A percentile compares a stretch with the other conserved stretches of the same genome.
phyloP scores from a whole-genome alignment of 371 early-diverging fungal genomes.

The Zychaea mexicana region DNA sequence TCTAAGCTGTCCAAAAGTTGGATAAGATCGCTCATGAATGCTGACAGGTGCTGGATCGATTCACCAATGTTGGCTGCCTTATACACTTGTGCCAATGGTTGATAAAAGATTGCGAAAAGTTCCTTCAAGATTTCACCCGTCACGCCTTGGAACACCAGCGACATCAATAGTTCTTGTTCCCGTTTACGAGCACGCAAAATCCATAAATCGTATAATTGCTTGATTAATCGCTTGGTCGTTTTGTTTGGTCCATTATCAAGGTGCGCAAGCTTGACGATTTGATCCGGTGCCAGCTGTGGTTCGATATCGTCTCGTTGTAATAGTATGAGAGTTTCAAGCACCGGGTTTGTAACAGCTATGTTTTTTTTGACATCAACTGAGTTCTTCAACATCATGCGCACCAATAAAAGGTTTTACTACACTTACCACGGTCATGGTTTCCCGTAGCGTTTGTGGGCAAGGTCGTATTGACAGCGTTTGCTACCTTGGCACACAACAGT shows the following conservation, averaged over 20 bases:
- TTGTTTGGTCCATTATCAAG: not conserved
- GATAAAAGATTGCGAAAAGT: slow-evolving; percentile 65
- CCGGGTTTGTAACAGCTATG: not conserved
- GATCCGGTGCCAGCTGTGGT: slow-evolving; percentile 43
- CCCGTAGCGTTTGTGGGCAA: slow-evolving; percentile 21
- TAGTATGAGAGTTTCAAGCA: slow-evolving; percentile 36
- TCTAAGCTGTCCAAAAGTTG: slow-evolving; percentile 53
- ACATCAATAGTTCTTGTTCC: slow-evolving; percentile 58
- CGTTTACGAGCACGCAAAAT: slow-evolving; percentile 53
- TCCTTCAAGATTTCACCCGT: slow-evolving; percentile 68
- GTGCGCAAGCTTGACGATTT: slow-evolving; percentile 23
- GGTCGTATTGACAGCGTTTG: slow-evolving; percentile 53
- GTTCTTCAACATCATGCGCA: too few relatives aligned
- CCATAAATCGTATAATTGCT: slow-evolving; percentile 49
- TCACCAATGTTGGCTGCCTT: slow-evolving; percentile 69
- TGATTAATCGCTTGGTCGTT: slow-evolving; percentile 27
- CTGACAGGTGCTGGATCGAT: slow-evolving; percentile 56
- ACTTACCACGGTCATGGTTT: not conserved
- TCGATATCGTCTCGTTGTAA: slow-evolving; percentile 46
- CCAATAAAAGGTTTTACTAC: too few relatives aligned
- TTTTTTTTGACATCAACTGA: too few relatives aligned
- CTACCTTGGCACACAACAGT: slow-evolving; percentile 56
- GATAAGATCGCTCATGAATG: slow-evolving; percentile 63
- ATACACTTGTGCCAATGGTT: slow-evolving; percentile 67
- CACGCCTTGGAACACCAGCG: slow-evolving; percentile 63